A percentile compares a stretch with the other conserved stretches of the same genome.
Conservation (phyloP, 352 stramenopile species). For the Globisporangium radiosum region DNA sequence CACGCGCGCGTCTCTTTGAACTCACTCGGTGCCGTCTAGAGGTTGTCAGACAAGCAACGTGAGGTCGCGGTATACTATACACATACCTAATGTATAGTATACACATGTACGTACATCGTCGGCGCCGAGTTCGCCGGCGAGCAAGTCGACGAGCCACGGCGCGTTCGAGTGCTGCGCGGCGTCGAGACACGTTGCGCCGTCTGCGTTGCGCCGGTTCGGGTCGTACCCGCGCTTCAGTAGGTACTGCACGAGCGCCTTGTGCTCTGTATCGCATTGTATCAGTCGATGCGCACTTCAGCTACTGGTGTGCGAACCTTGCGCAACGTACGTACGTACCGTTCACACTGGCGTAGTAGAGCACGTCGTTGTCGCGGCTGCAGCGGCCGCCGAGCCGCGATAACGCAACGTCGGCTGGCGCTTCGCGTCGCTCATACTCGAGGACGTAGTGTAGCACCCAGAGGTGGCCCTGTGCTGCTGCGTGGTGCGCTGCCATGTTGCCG, state of each 20-base stretch:
- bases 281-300: no score
- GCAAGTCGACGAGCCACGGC: conserved; percentile 41
- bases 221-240: conserved; percentile 51
- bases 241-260: conserved; percentile 68
- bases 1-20: conserved; percentile 46
- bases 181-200: conserved; percentile 39
- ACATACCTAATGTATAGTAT: no score
- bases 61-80: no score
- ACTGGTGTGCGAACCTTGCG: no score
- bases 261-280: conserved; percentile 45
- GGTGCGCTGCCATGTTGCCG: conserved; percentile 63
- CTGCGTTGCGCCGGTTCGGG: conserved; percentile 32
- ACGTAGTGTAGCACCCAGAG: conserved; percentile 74
- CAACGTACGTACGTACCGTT: conserved; percentile 24
- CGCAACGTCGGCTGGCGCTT: background rate
- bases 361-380: conserved; percentile 26
- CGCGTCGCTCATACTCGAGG: conserved; percentile 34
- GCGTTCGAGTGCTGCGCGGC: conserved; percentile 26
- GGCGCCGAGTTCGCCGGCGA: conserved; percentile 29
- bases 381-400: conserved; percentile 22
- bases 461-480: conserved; percentile 63
- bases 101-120: conserved; percentile 14
- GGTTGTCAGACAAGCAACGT: no score
- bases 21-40: conserved; percentile 30
- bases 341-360: conserved; percentile 55